A percentile compares a stretch with the other conserved stretches of the same genome.
Evolutionary conservation across 805 yeast species (phyloP).

Genomic region (Lipomyces kockii): DNA sequence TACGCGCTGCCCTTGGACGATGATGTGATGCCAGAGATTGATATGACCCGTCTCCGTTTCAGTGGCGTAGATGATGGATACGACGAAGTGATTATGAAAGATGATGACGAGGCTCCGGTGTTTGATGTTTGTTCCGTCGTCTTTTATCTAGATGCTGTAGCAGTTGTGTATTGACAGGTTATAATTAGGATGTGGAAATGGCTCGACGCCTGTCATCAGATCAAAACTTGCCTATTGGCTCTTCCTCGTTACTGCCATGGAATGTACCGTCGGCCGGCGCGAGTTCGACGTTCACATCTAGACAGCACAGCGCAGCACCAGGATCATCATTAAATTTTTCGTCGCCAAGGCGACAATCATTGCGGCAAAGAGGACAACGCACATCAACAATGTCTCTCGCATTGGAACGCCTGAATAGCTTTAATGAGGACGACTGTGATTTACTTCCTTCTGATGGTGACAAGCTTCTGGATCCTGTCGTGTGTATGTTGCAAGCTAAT

Average conservation of each 20-base stretch:
- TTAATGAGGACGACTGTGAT: slow-evolving; percentile 6
- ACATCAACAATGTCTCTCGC: slow-evolving; percentile 8
- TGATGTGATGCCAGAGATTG: slow-evolving; percentile 3
- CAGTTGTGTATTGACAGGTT: background rate
- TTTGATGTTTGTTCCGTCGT: background rate
- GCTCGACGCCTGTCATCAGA: slow-evolving; percentile 17
- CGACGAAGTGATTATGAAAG: background rate
- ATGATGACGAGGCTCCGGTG: background rate
- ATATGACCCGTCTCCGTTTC: slow-evolving; percentile 10
- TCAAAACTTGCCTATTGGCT: slow-evolving; percentile 9
- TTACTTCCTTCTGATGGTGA: slow-evolving; percentile 5
- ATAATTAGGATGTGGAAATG: slow-evolving; percentile 13
- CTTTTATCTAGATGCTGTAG: background rate
- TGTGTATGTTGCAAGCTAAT: background rate
- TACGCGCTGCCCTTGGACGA: background rate
- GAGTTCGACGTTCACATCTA: background rate
- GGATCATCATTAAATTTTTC: background rate
- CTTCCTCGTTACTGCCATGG: slow-evolving; percentile 20
- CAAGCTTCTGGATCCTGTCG: background rate
- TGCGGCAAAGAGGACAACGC: background rate
- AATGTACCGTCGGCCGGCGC: slow-evolving; percentile 5
- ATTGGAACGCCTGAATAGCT: slow-evolving; percentile 2
- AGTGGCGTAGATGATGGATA: slow-evolving; percentile 3
- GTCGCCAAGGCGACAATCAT: background rate
- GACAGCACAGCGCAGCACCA: background rate